Conservation (phyloP, 345 rosid species). For the Atalantia buxifolia region DNA sequence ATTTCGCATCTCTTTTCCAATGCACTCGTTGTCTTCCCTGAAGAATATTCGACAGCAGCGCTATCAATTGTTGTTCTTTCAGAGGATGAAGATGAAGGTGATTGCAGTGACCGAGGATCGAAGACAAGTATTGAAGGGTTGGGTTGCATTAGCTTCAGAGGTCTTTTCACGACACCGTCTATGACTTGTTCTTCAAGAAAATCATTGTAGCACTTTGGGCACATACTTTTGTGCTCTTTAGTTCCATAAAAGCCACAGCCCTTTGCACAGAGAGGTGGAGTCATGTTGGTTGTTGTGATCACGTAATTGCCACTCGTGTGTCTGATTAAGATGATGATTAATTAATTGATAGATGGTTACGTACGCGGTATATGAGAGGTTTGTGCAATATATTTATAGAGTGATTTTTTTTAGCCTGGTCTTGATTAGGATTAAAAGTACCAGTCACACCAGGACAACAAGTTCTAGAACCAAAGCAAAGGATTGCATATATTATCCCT, state of each 20-base stretch:
- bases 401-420: too few species aligned
- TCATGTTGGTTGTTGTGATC: background rate
- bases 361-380: too few species aligned
- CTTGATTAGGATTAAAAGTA: too few species aligned
- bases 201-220: slow-evolving; percentile 34
- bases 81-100: background rate
- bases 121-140: background rate
- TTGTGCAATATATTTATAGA: too few species aligned
- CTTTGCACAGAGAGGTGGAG: slow-evolving; percentile 5
- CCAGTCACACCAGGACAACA: too few species aligned
- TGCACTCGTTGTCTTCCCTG: background rate
- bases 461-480: too few species aligned
- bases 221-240: slow-evolving; percentile 13
- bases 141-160: background rate
- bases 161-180: background rate
- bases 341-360: too few species aligned
- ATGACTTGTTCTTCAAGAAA: background rate
- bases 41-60: background rate
- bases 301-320: too few species aligned
- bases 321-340: too few species aligned
- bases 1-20: slow-evolving; percentile 4
- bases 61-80: too few species aligned
- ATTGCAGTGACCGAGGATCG: background rate
- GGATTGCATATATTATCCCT: too few species aligned
- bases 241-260: slow-evolving; percentile 32